Base-by-base conservation (phyloP, 768 basidiomycete species). In the Hericium rajendrae region DNA sequence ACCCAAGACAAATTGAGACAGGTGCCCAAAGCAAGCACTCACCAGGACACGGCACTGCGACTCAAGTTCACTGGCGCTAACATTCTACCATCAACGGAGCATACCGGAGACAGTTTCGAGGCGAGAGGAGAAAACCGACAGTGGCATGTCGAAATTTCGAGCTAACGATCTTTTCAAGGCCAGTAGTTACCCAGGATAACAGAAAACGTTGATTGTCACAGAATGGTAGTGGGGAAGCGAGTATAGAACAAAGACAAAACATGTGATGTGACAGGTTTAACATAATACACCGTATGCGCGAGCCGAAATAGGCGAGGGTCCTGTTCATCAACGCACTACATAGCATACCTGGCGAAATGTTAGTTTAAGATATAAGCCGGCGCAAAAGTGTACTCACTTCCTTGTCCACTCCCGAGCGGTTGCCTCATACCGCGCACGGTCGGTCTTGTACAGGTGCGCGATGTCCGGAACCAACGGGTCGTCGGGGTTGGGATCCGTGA, bases 401-500 rank as follows among this genome's bases (percentile, higher is more conserved):
- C 95, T 87, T 72, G 95, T 95, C 95, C 95, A 99, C 79, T 99
- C 97, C 76, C 94, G 81, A 26, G 97, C 97, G 38, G 93, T 98
- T 59, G 94, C 90, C 75, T 98, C 97, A 70, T 99, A 99, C 67
- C 94, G 85, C 62, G 90, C 76, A 65, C 95, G 85, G 75, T 99
- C 97, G 39, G 94, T 97, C 92, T 98, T 99, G 85, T 99, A 99
- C 64, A 97, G 74, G 73, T 95, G 92, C 56, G 97, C 97, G 63
- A 98, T 97, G 69, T 99, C 97, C 55, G 97, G 97, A 51, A 98
- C 95, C 72, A 98, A 78, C 3, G 97, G 97, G 69, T 99, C 97
- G 73, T 99, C 97, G 56, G 95, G 95, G 75, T 98, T 99, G 62
- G 97, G 97, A 72, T 99, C 97, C 52, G 95, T 99, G 68, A 99